Percentiles rank a stretch among this genome's conserved stretches.
Evolutionary conservation across 805 yeast genomes (phyloP).

Genomic region (Yamadazyma paraphyllophila): DNA sequence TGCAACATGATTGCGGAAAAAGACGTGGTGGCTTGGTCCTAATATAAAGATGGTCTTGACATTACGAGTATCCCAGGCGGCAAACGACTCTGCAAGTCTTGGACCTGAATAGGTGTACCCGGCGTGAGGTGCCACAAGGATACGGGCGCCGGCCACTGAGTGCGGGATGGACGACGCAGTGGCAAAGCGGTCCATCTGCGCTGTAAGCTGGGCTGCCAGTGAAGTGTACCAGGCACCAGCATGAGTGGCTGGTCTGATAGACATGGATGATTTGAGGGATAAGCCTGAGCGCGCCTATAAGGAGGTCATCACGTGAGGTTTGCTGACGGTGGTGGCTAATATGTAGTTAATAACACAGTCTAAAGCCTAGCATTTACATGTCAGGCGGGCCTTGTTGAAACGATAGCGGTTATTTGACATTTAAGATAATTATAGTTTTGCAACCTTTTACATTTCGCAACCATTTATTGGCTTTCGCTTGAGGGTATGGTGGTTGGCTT

Average conservation of each 20-base stretch:
- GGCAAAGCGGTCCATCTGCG: constrained; percentile 52
- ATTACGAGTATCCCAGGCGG: constrained; percentile 58
- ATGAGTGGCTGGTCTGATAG: constrained; percentile 67
- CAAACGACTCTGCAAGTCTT: constrained; percentile 74
- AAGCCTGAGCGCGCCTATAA: too few species aligned
- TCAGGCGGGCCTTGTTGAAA: too few species aligned
- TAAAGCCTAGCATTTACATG: too few species aligned
- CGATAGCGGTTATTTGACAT: too few species aligned
- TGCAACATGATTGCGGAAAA: constrained; percentile 60
- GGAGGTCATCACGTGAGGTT: too few species aligned
- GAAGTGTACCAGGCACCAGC: constrained; percentile 88
- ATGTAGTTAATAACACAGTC: too few species aligned
- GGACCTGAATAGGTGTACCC: constrained; percentile 83
- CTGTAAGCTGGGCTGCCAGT: constrained; percentile 38
- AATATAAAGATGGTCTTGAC: constrained; percentile 69
- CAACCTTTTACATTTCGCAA: too few species aligned
- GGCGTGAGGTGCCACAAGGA: constrained; percentile 66
- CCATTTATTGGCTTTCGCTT: too few species aligned
- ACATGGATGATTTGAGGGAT: constrained; percentile 1
- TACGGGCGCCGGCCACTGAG: constrained; percentile 40
- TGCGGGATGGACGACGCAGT: constrained; percentile 8
- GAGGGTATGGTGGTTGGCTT: too few species aligned
- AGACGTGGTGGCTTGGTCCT: constrained; percentile 94
- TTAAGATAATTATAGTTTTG: too few species aligned
- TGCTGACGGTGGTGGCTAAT: too few species aligned